phyloP scores from a whole-genome alignment of 306 rosid species.

The Vicia sativa region DNA sequence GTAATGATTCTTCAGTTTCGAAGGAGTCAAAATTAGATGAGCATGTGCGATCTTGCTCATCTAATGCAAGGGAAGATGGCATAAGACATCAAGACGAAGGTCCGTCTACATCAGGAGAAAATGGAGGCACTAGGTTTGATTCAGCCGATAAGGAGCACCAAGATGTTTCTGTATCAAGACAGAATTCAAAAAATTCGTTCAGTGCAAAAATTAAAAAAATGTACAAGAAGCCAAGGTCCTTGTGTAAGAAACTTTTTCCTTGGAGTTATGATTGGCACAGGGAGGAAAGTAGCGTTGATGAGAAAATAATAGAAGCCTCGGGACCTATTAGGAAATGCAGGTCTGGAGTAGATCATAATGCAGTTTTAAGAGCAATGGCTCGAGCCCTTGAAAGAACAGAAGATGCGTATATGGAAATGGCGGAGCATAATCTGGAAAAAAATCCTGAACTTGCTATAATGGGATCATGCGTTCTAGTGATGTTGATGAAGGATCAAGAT shows the following conservation, averaged over 20 bases:
- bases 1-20: slow-evolving; percentile 38
- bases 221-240: slow-evolving; percentile 59
- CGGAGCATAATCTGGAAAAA: slow-evolving; percentile 57
- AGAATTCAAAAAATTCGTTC: slow-evolving; percentile 48
- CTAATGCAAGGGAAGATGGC: slow-evolving; percentile 37
- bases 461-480: slow-evolving; percentile 77
- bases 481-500: slow-evolving; percentile 79
- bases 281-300: slow-evolving; percentile 48
- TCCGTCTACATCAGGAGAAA: slow-evolving; percentile 65
- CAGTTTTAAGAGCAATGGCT: slow-evolving; percentile 68
- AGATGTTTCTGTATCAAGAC: slow-evolving; percentile 42
- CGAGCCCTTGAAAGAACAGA: slow-evolving; percentile 68
- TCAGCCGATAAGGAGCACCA: slow-evolving; percentile 37
- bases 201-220: slow-evolving; percentile 56
- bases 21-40: slow-evolving; percentile 40
- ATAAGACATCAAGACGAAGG: slow-evolving; percentile 47
- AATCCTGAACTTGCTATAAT: slow-evolving; percentile 72
- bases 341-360: slow-evolving; percentile 59
- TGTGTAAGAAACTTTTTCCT: slow-evolving; percentile 63
- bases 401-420: slow-evolving; percentile 65
- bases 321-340: slow-evolving; percentile 65
- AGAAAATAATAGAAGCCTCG: slow-evolving; percentile 47
- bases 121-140: slow-evolving; percentile 40
- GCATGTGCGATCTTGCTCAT: slow-evolving; percentile 36
- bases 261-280: slow-evolving; percentile 77